phyloP scores from a whole-genome alignment of 768 basidiomycete species.

The Leccinum rimulosum region DNA sequence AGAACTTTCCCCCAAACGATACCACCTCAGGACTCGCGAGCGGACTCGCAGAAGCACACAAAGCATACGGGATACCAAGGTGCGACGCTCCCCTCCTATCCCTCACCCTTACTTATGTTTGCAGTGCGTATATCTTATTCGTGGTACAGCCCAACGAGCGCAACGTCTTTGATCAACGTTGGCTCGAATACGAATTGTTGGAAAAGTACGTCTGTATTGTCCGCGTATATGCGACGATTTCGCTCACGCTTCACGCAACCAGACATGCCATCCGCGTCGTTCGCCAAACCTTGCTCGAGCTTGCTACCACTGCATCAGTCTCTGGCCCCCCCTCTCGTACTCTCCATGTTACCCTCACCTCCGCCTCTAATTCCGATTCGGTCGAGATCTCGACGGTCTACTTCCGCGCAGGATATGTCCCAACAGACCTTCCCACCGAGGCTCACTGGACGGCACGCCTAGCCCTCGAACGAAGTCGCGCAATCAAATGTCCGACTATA shows the following conservation, averaged over 20 bases:
- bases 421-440: slow-evolving; percentile 70
- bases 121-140: slow-evolving; percentile 66
- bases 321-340: slow-evolving; percentile 41
- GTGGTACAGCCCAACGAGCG: slow-evolving; percentile 88
- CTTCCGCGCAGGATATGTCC: slow-evolving; percentile 87
- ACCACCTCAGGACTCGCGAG: slow-evolving; percentile 66
- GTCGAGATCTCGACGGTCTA: slow-evolving; percentile 86
- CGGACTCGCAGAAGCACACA: slow-evolving; percentile 80
- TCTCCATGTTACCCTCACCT: slow-evolving; percentile 36
- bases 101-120: not conserved
- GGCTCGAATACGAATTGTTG: slow-evolving; percentile 83
- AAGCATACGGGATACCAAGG: slow-evolving; percentile 60
- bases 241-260: not conserved
- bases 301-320: slow-evolving; percentile 56
- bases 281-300: slow-evolving; percentile 73
- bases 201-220: slow-evolving; percentile 52
- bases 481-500: slow-evolving; percentile 92
- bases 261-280: slow-evolving; percentile 76
- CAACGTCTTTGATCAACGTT: slow-evolving; percentile 92
- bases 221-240: not conserved
- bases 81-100: slow-evolving; percentile 28
- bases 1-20: slow-evolving; percentile 71
- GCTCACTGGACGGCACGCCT: slow-evolving; percentile 71
- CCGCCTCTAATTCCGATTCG: slow-evolving; percentile 5
- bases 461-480: slow-evolving; percentile 73